Evolutionary conservation across 163 green algal species (phyloP).

Genomic region (Scenedesmus sp.): DNA sequence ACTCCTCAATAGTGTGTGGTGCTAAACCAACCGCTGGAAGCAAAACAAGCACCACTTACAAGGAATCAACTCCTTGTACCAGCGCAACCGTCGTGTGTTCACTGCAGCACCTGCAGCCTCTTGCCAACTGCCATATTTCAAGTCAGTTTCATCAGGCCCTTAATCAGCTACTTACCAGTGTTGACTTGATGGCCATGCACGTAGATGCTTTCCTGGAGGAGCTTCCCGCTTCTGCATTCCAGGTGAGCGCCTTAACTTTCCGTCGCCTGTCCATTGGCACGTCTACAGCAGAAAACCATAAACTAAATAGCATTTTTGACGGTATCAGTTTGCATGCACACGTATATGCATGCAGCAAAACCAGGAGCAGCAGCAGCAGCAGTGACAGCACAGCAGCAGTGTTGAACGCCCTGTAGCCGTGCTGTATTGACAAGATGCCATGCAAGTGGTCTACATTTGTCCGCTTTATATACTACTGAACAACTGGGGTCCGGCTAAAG

Average conservation of each 20-base stretch:
- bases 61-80: too few species aligned
- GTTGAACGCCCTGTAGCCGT: too few species aligned
- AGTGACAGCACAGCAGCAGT: too few species aligned
- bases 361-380: background rate
- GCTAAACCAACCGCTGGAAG: too few species aligned
- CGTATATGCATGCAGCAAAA: background rate
- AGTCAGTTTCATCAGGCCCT: background rate
- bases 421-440: too few species aligned
- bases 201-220: background rate
- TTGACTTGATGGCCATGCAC: background rate
- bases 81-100: too few species aligned
- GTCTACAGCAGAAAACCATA: background rate
- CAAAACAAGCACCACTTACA: too few species aligned
- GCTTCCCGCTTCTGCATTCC: background rate
- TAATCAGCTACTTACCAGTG: background rate
- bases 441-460: too few species aligned
- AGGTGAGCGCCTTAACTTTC: background rate
- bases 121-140: too few species aligned
- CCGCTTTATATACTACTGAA: too few species aligned
- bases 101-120: too few species aligned
- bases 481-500: too few species aligned
- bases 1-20: background rate
- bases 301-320: background rate
- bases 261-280: background rate
- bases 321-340: background rate